Evolutionary conservation across 2,329 filamentous ascomycete genomes (phyloP).

Genomic region (Aspergillus luchuensis): DNA sequence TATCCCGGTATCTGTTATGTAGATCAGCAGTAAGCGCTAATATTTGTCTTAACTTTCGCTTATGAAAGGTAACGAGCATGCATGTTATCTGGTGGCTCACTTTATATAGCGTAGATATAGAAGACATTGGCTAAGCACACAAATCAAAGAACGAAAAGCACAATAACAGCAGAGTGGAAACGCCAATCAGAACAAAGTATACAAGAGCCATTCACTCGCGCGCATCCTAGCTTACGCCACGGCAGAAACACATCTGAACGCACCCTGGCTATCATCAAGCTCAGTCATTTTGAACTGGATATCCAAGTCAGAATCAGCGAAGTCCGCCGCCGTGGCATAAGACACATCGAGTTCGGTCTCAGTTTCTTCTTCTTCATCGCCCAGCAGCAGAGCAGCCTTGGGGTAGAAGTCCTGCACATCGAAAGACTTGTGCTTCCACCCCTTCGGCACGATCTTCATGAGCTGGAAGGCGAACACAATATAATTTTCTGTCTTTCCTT

Average conservation of each 20-base stretch:
- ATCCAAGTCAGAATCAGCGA: not conserved
- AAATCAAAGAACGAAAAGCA: no score
- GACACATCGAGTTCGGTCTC: not conserved
- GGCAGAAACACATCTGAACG: not conserved
- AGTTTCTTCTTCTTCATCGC: not conserved
- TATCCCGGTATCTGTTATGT: no score
- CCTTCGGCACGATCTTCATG: not conserved
- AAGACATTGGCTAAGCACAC: no score
- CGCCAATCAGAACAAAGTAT: no score
- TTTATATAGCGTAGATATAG: no score
- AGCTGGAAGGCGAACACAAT: not conserved
- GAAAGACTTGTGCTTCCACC: not conserved
- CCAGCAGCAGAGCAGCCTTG: not conserved
- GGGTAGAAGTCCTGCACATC: not conserved
- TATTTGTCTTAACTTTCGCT: no score
- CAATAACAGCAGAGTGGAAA: no score
- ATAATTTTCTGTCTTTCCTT: not conserved
- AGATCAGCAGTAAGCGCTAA: no score
- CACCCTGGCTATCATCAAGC: not conserved
- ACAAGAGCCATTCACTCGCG: no score
- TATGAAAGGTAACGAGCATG: no score
- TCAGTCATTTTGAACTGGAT: not conserved
- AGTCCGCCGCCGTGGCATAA: not conserved
- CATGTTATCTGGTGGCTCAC: no score
- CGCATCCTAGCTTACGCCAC: no score